Evolutionary conservation across 2,329 filamentous ascomycete genomes (phyloP).

Genomic region (Metarhizium brunneum): DNA sequence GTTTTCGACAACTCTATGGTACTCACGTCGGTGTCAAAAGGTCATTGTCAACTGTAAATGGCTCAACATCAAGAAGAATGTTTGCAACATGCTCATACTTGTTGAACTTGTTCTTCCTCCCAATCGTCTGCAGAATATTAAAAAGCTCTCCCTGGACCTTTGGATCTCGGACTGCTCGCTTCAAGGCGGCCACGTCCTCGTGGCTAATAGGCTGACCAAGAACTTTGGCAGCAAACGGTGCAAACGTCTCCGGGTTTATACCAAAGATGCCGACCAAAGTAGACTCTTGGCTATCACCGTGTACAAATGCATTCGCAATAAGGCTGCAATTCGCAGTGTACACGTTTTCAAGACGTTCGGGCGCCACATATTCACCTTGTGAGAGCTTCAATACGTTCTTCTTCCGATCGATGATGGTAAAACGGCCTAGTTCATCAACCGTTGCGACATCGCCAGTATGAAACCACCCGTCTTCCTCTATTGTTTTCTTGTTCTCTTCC

Average conservation of each 20-base stretch:
- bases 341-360: slow-evolving; percentile 93
- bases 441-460: slow-evolving; percentile 86
- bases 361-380: slow-evolving; percentile 95
- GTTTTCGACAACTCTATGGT: neutral
- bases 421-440: slow-evolving; percentile 75
- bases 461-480: slow-evolving; percentile 93
- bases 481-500: slow-evolving; percentile 72
- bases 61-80: slow-evolving; percentile 68
- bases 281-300: slow-evolving; percentile 78
- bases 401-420: slow-evolving; percentile 89
- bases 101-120: slow-evolving; percentile 79
- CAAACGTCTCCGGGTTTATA: slow-evolving; percentile 75
- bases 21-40: slow-evolving; percentile 80
- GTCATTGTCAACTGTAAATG: slow-evolving; percentile 88
- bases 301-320: slow-evolving; percentile 74
- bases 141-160: slow-evolving; percentile 67
- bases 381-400: slow-evolving; percentile 98
- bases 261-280: slow-evolving; percentile 81
- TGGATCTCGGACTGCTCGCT: slow-evolving; percentile 55
- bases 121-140: slow-evolving; percentile 69
- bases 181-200: slow-evolving; percentile 58
- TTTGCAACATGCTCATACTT: slow-evolving; percentile 77
- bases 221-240: slow-evolving; percentile 67
- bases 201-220: slow-evolving; percentile 56
- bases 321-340: slow-evolving; percentile 74